phyloP scores from a whole-genome alignment of 192 early-diverging fungal genomes.

The Linderina pennispora region DNA sequence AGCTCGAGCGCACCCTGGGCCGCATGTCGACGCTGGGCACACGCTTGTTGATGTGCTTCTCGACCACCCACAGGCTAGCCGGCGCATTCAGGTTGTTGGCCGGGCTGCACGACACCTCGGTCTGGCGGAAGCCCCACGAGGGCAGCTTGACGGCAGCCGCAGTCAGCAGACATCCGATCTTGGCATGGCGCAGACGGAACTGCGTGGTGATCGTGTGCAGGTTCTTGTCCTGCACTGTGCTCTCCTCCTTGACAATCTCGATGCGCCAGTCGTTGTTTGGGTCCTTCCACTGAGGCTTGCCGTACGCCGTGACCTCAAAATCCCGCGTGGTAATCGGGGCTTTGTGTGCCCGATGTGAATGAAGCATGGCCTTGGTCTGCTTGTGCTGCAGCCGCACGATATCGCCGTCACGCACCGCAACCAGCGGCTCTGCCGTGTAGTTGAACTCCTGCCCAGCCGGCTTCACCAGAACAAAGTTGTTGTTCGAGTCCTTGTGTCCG shows the following conservation, averaged over 20 bases:
- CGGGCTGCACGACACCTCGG: conserved; percentile 92
- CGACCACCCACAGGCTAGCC: conserved; percentile 40
- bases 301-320: conserved; percentile 51
- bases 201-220: conserved; percentile 48
- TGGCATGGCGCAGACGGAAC: conserved; percentile 63
- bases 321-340: conserved; percentile 58
- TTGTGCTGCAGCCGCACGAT: conserved; percentile 66
- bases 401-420: conserved; percentile 59
- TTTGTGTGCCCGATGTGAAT: conserved; percentile 59
- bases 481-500: conserved; percentile 65
- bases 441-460: conserved; percentile 21
- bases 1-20: conserved; percentile 1
- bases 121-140: conserved; percentile 79
- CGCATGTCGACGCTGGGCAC: conserved; percentile 17
- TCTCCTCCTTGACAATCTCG: conserved; percentile 40
- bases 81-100: conserved; percentile 39
- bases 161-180: conserved; percentile 70
- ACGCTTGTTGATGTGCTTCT: conserved; percentile 9
- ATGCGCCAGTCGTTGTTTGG: conserved; percentile 54
- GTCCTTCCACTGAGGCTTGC: conserved; percentile 52
- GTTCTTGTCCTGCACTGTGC: conserved; percentile 33
- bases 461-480: conserved; percentile 52
- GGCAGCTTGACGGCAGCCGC: conserved; percentile 64
- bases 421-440: conserved; percentile 17
- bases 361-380: conserved; percentile 46